A percentile compares a stretch with the other conserved stretches of the same genome.
These are phyloP conservation scores for Tulasnella sp. DNA, from an alignment of 768 basidiomycete species.

Conservation along the genomic window DNA sequence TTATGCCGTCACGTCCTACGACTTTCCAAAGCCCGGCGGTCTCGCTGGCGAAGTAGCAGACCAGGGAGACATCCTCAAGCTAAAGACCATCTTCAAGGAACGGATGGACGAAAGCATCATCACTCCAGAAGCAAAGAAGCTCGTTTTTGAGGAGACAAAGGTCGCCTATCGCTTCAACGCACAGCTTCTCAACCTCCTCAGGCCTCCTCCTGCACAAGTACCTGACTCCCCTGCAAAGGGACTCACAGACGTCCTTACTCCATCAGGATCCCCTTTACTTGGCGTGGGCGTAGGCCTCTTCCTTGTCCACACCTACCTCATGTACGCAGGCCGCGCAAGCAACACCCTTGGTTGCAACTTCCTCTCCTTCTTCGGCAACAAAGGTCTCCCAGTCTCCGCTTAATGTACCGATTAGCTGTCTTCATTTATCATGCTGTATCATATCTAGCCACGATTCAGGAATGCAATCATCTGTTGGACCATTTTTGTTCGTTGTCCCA, in stretches of 20 bases:
- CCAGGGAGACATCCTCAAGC: constrained; percentile 56
- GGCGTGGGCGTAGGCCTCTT: neutral
- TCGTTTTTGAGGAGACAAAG: neutral
- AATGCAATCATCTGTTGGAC: neutral
- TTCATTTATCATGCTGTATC: neutral
- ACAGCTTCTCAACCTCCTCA: neutral
- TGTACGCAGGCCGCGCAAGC: neutral
- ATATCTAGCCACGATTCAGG: neutral
- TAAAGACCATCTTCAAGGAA: constrained; percentile 63
- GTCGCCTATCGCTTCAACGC: constrained; percentile 8
- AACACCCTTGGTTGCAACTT: neutral
- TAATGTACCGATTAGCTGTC: neutral
- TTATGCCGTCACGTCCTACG: constrained; percentile 56
- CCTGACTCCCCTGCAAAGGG: neutral
- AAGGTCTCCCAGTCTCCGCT: neutral
- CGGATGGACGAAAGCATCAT: constrained; percentile 45
- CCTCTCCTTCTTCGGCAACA: neutral
- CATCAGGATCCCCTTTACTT: neutral
- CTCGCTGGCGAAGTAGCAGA: constrained; percentile 30
- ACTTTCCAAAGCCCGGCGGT: constrained; percentile 46
- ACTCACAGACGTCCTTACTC: neutral
- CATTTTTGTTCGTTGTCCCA: neutral
- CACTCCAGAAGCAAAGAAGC: neutral
- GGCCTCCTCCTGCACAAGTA: neutral
- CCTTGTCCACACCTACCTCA: neutral